Evolutionary conservation across 371 early-diverging fungal genomes (phyloP).

Genomic region (Mucor lusitanicus): DNA sequence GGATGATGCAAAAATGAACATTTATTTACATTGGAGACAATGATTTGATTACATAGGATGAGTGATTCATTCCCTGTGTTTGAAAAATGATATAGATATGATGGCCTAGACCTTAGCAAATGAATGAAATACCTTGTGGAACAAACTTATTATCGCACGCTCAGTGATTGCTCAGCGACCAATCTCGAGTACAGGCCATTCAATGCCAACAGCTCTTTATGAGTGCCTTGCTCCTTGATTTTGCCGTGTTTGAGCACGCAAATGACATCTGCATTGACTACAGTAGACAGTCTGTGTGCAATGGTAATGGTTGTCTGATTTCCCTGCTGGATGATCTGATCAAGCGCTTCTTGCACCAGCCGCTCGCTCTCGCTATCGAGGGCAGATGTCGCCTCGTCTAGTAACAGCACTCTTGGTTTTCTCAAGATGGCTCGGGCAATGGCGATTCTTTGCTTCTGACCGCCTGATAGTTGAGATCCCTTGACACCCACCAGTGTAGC

Average conservation of each 20-base stretch:
- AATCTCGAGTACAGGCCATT: constrained; percentile 34
- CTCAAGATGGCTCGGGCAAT: constrained; percentile 76
- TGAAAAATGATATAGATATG: neutral
- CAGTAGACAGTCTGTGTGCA: constrained; percentile 77
- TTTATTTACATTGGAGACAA: neutral
- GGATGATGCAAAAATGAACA: no score
- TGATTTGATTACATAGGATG: neutral
- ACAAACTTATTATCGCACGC: neutral
- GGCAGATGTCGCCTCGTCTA: constrained; percentile 97
- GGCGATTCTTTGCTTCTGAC: constrained; percentile 73
- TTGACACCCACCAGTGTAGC: constrained; percentile 79
- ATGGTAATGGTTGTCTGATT: constrained; percentile 69
- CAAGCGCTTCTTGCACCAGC: constrained; percentile 85
- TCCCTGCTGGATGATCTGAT: constrained; percentile 61
- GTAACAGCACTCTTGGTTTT: constrained; percentile 83
- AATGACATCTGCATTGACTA: constrained; percentile 74
- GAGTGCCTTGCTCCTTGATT: constrained; percentile 83
- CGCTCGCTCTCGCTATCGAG: constrained; percentile 88
- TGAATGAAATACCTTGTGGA: no score
- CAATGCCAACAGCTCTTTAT: constrained; percentile 62
- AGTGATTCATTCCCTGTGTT: neutral
- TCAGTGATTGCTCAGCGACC: constrained; percentile 32
- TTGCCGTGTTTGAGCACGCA: constrained; percentile 72
- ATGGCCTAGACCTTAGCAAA: neutral
- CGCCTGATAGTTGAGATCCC: constrained; percentile 74